These are phyloP conservation scores for Cyclostephanos invisitatus DNA, from an alignment of 108 stramenopile species.

Conservation along the genomic window DNA sequence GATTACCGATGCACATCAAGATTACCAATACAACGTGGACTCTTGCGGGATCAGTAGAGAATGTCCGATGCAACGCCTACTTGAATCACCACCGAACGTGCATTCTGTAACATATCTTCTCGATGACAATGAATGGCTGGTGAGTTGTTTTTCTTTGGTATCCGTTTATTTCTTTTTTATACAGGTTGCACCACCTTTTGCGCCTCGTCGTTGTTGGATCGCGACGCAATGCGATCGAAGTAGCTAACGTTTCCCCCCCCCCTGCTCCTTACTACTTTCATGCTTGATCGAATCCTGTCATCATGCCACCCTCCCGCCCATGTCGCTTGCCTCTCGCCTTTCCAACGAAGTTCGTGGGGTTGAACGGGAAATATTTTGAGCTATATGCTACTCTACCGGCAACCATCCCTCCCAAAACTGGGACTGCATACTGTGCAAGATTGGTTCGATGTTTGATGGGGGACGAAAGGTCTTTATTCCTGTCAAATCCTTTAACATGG, in stretches of 20 bases:
- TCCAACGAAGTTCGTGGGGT: constrained; percentile 48
- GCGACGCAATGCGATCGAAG: not conserved
- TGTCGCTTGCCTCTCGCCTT: not conserved
- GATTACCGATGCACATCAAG: constrained; percentile 27
- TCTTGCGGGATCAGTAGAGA: constrained; percentile 43
- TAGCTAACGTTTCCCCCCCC: too few relatives aligned
- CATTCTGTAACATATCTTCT: constrained; percentile 68
- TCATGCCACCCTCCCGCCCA: too few relatives aligned
- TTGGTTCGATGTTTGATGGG: constrained; percentile 61
- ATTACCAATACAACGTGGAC: constrained; percentile 15
- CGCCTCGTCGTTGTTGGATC: too few relatives aligned
- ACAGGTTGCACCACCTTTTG: not conserved
- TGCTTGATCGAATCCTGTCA: not conserved
- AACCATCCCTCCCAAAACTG: constrained; percentile 49
- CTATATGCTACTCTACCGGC: constrained; percentile 54
- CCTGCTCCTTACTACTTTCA: too few relatives aligned
- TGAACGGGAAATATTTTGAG: constrained; percentile 78
- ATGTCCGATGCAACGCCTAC: constrained; percentile 58
- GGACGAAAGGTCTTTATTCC: constrained; percentile 63
- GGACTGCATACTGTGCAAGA: constrained; percentile 63
- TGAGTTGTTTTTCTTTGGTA: not conserved
- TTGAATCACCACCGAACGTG: constrained; percentile 68
- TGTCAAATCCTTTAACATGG: constrained; percentile 66
- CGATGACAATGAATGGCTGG: constrained; percentile 59
- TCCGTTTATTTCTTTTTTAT: not conserved